phyloP scores from a whole-genome alignment of 129 eudicot genomes.

The Flaveria ramosissima region DNA sequence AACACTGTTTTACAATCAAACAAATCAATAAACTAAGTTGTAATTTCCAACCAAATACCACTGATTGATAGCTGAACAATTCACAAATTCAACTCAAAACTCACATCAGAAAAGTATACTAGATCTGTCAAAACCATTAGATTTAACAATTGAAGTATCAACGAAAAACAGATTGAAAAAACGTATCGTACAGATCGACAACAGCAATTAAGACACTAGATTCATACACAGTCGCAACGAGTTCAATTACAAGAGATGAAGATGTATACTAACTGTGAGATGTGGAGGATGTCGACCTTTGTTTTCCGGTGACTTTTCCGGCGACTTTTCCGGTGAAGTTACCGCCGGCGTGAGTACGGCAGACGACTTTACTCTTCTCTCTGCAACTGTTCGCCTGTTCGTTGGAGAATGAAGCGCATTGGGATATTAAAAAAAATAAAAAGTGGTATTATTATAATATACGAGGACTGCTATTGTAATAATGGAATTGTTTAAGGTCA shows the following conservation, averaged over 20 bases:
- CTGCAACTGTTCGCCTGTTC: slow-evolving; percentile 25
- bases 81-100: slow-evolving; percentile 17
- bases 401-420: slow-evolving; percentile 26
- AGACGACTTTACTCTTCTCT: slow-evolving; percentile 10
- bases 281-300: neutral
- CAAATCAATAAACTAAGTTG: slow-evolving; percentile 2
- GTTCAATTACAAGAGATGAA: neutral
- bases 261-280: neutral
- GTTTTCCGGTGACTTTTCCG: slow-evolving; percentile 14
- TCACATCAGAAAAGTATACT: neutral
- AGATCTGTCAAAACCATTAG: neutral
- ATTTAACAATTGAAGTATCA: neutral
- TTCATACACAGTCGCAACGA: neutral
- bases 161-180: neutral
- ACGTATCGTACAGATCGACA: slow-evolving; percentile 23
- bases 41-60: slow-evolving; percentile 22
- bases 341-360: slow-evolving; percentile 26
- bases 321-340: slow-evolving; percentile 11
- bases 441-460: neutral
- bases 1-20: neutral
- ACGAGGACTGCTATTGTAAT: neutral
- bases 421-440: neutral
- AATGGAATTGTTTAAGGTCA: neutral
- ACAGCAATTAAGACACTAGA: neutral
- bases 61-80: neutral